A percentile compares a stretch with the other conserved stretches of the same genome.
Conservation (phyloP, 2,329 filamentous ascomycete species). For the Fusarium fujikuroi region DNA sequence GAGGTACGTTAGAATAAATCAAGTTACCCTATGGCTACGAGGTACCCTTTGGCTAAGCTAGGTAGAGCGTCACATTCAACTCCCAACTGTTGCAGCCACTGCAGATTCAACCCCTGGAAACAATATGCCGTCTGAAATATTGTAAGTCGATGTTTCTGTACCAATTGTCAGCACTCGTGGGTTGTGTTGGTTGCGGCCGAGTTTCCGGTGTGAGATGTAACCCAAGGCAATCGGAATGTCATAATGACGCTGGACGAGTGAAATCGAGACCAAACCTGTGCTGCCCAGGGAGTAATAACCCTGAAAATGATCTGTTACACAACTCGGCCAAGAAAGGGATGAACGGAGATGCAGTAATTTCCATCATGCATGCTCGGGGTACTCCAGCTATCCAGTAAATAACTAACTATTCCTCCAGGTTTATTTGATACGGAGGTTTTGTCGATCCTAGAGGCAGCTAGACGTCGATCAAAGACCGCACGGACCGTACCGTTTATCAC, state of each 20-base stretch:
- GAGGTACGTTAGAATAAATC: background rate
- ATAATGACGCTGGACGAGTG: slow-evolving; percentile 29
- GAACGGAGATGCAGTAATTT: background rate
- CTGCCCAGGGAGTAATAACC: background rate
- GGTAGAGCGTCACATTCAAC: background rate
- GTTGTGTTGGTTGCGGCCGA: slow-evolving; percentile 10
- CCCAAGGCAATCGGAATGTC: slow-evolving; percentile 31
- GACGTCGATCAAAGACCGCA: slow-evolving; percentile 34
- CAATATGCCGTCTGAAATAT: background rate
- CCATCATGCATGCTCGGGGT: background rate
- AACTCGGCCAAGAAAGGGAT: slow-evolving; percentile 6
- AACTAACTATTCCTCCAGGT: background rate
- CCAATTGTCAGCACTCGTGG: slow-evolving; percentile 3
- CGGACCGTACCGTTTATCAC: slow-evolving; percentile 37
- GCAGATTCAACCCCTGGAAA: slow-evolving; percentile 8
- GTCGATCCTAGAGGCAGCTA: slow-evolving; percentile 31
- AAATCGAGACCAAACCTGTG: slow-evolving; percentile 1
- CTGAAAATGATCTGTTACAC: slow-evolving; percentile 2
- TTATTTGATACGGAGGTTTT: slow-evolving; percentile 9
- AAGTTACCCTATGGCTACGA: slow-evolving; percentile 18
- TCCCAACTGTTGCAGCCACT: background rate
- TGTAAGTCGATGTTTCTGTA: background rate
- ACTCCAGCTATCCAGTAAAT: background rate
- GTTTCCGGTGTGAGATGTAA: slow-evolving; percentile 6
- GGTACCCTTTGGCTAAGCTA: background rate